Percentiles rank a stretch among this genome's conserved stretches.
Evolutionary conservation across 2,329 filamentous ascomycete species (phyloP).

Genomic region (Colletotrichum tanaceti): DNA sequence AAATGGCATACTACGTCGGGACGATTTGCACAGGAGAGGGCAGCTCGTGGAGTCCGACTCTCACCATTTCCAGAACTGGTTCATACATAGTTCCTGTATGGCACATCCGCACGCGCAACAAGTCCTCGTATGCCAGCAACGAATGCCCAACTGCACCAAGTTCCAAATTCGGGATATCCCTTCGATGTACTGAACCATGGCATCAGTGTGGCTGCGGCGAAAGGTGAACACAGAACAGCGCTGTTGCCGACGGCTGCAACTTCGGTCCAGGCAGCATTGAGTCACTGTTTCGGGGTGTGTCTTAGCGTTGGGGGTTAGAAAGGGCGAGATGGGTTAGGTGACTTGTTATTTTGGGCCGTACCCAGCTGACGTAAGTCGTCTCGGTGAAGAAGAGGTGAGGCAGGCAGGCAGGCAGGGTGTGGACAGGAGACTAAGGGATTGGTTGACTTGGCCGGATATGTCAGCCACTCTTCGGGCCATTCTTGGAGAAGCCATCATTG

Average conservation of each 20-base stretch:
- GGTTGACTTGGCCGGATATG: not conserved
- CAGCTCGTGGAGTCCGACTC: not conserved
- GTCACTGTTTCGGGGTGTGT: conserved; percentile 16
- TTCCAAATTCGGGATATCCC: not conserved
- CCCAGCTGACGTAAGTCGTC: conserved; percentile 19
- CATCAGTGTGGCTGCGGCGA: not conserved
- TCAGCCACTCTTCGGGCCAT: too few relatives aligned
- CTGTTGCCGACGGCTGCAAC: conserved; percentile 5
- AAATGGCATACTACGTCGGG: not conserved
- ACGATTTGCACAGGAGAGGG: not conserved
- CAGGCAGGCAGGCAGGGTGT: too few relatives aligned
- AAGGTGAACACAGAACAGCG: not conserved
- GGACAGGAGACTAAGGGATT: not conserved
- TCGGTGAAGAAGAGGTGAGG: not conserved
- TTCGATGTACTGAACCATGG: too few relatives aligned
- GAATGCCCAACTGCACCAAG: not conserved
- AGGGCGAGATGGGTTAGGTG: conserved; percentile 33
- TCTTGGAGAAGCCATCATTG: not conserved
- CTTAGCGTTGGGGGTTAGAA: conserved; percentile 21
- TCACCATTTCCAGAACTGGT: not conserved
- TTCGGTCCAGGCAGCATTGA: conserved; percentile 3
- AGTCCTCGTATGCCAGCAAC: not conserved
- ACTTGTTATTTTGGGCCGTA: conserved; percentile 7
- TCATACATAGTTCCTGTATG: not conserved
- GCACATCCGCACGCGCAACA: not conserved